These are phyloP conservation scores for Hemisphaericaspora xylofermentans DNA, from an alignment of 1,139 yeast species.

Conservation along the genomic window DNA sequence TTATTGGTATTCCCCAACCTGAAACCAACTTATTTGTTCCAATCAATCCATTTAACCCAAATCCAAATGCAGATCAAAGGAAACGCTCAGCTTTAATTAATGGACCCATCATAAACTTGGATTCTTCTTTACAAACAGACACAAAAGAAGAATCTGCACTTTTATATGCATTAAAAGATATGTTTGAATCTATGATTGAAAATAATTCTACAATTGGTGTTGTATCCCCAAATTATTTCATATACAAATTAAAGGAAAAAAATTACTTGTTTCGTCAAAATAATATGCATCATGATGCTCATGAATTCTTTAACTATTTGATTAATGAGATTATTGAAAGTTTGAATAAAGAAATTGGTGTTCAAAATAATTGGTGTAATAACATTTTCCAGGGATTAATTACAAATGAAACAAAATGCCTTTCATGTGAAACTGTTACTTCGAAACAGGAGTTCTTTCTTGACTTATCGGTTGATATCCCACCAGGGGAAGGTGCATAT, in stretches of 20 bases:
- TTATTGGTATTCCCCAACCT: constrained; percentile 47
- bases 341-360: constrained; percentile 42
- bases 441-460: constrained; percentile 82
- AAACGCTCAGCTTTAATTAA: constrained; percentile 75
- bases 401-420: constrained; percentile 85
- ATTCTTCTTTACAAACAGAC: constrained; percentile 51
- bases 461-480: constrained; percentile 84
- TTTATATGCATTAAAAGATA: constrained; percentile 75
- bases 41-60: constrained; percentile 44
- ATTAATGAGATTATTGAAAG: constrained; percentile 80
- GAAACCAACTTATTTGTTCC: constrained; percentile 36
- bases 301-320: constrained; percentile 86
- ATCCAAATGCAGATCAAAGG: constrained; percentile 69
- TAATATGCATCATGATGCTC: constrained; percentile 96
- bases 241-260: constrained; percentile 73
- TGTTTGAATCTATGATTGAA: constrained; percentile 82
- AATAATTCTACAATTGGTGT: constrained; percentile 72
- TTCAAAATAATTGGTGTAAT: constrained; percentile 55
- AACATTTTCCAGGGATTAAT: constrained; percentile 80
- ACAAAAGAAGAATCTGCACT: constrained; percentile 55
- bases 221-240: constrained; percentile 75
- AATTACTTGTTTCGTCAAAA: constrained; percentile 83
- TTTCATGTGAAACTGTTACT: constrained; percentile 86
- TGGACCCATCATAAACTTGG: constrained; percentile 86
- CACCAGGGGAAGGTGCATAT: constrained; percentile 62